Conservation (phyloP, 257 asterid genomes). For the Nicotiana noctiflora region DNA sequence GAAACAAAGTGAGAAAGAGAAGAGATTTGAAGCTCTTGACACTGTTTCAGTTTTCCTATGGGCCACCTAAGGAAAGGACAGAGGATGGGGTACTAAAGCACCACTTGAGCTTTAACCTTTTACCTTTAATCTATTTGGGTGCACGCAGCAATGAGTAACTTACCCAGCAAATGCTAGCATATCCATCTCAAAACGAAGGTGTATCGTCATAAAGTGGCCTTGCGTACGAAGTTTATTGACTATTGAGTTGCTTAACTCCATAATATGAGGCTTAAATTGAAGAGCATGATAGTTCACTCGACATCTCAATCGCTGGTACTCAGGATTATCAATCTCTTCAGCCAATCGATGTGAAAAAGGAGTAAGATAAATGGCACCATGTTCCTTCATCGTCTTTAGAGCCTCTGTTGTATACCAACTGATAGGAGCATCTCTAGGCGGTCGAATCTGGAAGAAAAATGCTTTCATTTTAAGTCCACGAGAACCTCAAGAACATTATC, state of each 20-base stretch:
- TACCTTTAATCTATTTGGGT: conserved; percentile 7
- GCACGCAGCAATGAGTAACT: conserved; percentile 12
- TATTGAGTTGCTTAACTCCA: conserved; percentile 82
- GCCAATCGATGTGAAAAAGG: conserved; percentile 97
- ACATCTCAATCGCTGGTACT: conserved; percentile 91
- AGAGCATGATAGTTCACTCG: conserved; percentile 96
- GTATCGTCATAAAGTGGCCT: conserved; percentile 96
- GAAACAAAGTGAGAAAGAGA: neutral
- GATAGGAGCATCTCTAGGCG: conserved; percentile 92
- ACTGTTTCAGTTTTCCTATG: neutral
- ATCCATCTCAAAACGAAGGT: conserved; percentile 99
- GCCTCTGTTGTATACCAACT: conserved; percentile 90
- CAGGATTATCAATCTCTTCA: conserved; percentile 86
- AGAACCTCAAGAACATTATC: neutral
- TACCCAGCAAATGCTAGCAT: conserved; percentile 99
- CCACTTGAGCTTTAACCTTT: neutral
- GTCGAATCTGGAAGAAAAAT: conserved; percentile 54
- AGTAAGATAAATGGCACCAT: conserved; percentile 91
- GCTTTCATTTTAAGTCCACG: conserved; percentile 12
- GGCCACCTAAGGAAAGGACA: conserved; percentile 2
- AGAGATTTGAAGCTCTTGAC: neutral
- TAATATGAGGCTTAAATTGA: conserved; percentile 78
- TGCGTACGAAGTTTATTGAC: conserved; percentile 79
- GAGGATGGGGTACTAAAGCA: neutral
- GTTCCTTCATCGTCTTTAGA: conserved; percentile 80